These are phyloP conservation scores for Entonaema liquescens DNA, from an alignment of 495 filamentous ascomycete species.

Conservation along the genomic window DNA sequence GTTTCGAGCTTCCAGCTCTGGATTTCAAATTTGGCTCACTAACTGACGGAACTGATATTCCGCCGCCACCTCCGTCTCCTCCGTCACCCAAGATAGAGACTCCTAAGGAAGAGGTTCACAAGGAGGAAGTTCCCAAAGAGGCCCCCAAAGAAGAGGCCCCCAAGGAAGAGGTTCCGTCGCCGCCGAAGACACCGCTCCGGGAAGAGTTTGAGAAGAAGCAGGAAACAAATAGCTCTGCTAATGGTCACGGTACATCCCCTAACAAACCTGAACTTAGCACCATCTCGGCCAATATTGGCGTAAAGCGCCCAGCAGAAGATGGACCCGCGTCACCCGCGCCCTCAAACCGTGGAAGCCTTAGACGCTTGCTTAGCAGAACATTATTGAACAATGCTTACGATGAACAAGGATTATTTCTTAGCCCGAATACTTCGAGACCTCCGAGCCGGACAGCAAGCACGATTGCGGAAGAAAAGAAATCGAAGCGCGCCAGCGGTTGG, in stretches of 20 bases:
- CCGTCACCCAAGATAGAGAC: constrained; percentile 31
- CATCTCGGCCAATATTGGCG: constrained; percentile 44
- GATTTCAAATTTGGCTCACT: constrained; percentile 61
- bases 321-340: constrained; percentile 54
- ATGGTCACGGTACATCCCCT: constrained; percentile 49
- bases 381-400: constrained; percentile 57
- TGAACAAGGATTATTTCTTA: constrained; percentile 48
- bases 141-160: constrained; percentile 46
- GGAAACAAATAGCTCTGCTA: constrained; percentile 44
- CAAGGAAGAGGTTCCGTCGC: constrained; percentile 52
- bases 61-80: constrained; percentile 62
- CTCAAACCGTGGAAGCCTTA: constrained; percentile 57
- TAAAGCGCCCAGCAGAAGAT: constrained; percentile 55
- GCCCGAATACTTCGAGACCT: constrained; percentile 45
- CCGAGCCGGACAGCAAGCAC: constrained; percentile 50
- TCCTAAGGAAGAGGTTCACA: constrained; percentile 48
- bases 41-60: constrained; percentile 66
- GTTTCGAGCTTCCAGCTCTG: constrained; percentile 63
- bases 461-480: constrained; percentile 51
- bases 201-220: constrained; percentile 41
- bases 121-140: constrained; percentile 47
- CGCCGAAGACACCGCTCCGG: constrained; percentile 45
- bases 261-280: constrained; percentile 42
- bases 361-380: constrained; percentile 56
- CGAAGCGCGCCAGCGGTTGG: constrained; percentile 60